These are phyloP conservation scores for Penicillium sp. DNA, from an alignment of 2,329 filamentous ascomycete species.

Conservation along the genomic window DNA sequence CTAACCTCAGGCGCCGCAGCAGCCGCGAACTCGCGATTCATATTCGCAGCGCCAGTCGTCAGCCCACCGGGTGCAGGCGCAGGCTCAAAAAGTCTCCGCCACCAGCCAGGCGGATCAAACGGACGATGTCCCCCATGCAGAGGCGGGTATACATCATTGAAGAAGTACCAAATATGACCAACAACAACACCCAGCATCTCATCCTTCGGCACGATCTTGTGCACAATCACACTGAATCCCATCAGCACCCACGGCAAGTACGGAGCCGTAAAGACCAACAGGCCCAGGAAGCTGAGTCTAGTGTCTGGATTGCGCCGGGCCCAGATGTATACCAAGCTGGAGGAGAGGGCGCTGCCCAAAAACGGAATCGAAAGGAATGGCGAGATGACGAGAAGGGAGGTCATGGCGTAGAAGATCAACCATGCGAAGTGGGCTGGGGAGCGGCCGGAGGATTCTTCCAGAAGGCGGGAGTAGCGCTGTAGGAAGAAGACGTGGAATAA, in stretches of 20 bases:
- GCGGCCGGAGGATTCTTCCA: slow-evolving; percentile 90
- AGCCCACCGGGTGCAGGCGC: slow-evolving; percentile 10
- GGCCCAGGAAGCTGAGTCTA: slow-evolving; percentile 78
- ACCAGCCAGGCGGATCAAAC: slow-evolving; percentile 84
- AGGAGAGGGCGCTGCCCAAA: slow-evolving; percentile 87
- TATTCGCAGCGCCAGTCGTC: slow-evolving; percentile 26
- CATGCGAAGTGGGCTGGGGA: slow-evolving; percentile 93
- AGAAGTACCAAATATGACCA: slow-evolving; percentile 97
- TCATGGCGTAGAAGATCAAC: slow-evolving; percentile 81
- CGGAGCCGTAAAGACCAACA: slow-evolving; percentile 87
- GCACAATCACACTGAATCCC: slow-evolving; percentile 85
- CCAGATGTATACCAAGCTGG: slow-evolving; percentile 97
- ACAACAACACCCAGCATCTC: slow-evolving; percentile 94
- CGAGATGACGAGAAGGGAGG: slow-evolving; percentile 73
- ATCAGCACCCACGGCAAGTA: slow-evolving; percentile 96
- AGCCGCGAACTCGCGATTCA: slow-evolving; percentile 34
- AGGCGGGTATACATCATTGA: slow-evolving; percentile 91
- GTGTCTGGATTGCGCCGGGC: slow-evolving; percentile 91
- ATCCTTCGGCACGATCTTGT: slow-evolving; percentile 86
- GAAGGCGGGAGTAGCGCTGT: slow-evolving; percentile 87
- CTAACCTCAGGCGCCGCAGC: slow-evolving; percentile 35
- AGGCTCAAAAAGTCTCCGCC: slow-evolving; percentile 74
- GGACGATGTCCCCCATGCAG: slow-evolving; percentile 80
- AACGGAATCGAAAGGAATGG: slow-evolving; percentile 89
- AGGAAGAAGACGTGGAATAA: slow-evolving; percentile 98